Conservation (phyloP, 495 filamentous ascomycete genomes). For the Pseudomonodictys pantanalensis region DNA sequence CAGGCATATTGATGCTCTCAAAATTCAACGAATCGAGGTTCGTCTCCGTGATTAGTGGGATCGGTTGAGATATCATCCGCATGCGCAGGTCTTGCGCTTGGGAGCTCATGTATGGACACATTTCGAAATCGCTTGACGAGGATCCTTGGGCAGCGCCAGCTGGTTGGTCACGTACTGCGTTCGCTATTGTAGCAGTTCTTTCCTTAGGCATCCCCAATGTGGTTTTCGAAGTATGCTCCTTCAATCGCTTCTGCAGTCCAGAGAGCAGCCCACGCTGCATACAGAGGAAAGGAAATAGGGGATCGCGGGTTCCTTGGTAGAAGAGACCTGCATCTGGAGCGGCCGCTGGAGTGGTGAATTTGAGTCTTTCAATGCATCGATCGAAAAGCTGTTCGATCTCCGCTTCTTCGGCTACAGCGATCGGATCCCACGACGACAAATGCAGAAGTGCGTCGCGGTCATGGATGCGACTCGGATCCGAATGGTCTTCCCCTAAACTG, state of each 20-base stretch:
- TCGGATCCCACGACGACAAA: constrained; percentile 8
- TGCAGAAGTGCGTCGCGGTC: background rate
- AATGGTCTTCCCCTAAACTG: background rate
- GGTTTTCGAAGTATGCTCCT: background rate
- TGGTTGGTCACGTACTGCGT: background rate
- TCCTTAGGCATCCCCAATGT: background rate
- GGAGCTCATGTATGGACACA: background rate
- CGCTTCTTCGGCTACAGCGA: constrained; percentile 6
- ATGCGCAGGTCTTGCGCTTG: background rate
- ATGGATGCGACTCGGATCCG: background rate
- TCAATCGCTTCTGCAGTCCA: constrained; percentile 15
- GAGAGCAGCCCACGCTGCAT: constrained; percentile 16
- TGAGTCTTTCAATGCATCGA: constrained; percentile 8
- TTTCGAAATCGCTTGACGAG: background rate
- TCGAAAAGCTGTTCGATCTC: constrained; percentile 5
- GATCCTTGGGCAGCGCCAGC: background rate
- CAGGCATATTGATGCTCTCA: background rate
- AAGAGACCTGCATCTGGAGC: background rate
- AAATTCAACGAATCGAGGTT: background rate
- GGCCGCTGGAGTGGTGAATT: constrained; percentile 5
- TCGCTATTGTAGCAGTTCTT: background rate
- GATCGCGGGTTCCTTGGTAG: background rate
- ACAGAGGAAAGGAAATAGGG: constrained; percentile 7
- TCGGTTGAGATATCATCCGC: background rate
- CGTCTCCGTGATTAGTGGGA: background rate